Evolutionary conservation across 768 basidiomycete species (phyloP), one percentile per base, ranked within the genome.

Genomic region (Podaxis sp.): DNA sequence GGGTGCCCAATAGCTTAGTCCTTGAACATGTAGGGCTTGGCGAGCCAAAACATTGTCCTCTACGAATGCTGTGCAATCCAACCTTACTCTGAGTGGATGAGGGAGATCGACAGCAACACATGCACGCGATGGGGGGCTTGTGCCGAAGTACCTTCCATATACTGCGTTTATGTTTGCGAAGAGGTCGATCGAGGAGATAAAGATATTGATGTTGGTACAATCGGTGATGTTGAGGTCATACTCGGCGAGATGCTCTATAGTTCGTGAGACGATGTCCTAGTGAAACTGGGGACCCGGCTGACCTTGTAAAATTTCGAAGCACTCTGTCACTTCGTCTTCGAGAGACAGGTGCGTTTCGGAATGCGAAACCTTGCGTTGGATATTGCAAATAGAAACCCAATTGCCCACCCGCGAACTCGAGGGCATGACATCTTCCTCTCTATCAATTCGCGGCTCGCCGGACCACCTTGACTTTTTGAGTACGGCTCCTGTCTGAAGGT

Each of bases 1-100:
- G 11, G 97, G 95, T 27, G 95, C 97, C 97, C 97, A 99, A 69
- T 98, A 98, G 72, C 96, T 98, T 63, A 98, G 69, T 7, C 95
- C 83, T 73, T 98, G 97, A 1, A 99, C 97, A 69, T 99, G 97
- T 48, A 98, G 78, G 0, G 92, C 88, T 58, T 84, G 84, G 47
- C 95, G 77, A 58, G 85, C 80, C 4, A 67, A 53, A 5, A 68
- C 51, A 18, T 59, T 68, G 7, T 59, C 64, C 67, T 81, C 79
- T 4, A 74, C 69, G 69, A 81, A 90, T n/a, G 93, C 93, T n/a
- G 91, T 73, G 63, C 89, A 91, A 62, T 98, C 95, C 23, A 99
- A 71, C 57, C 80, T 76, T 28, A 95, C 76, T 2, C 84, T 81
- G 37, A 77, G 70, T 2, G 79, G 79, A 1, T 70, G 32, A 3